These are phyloP conservation scores for Xylaria sp. DNA, from an alignment of 2,329 filamentous ascomycete species.

Conservation along the genomic window DNA sequence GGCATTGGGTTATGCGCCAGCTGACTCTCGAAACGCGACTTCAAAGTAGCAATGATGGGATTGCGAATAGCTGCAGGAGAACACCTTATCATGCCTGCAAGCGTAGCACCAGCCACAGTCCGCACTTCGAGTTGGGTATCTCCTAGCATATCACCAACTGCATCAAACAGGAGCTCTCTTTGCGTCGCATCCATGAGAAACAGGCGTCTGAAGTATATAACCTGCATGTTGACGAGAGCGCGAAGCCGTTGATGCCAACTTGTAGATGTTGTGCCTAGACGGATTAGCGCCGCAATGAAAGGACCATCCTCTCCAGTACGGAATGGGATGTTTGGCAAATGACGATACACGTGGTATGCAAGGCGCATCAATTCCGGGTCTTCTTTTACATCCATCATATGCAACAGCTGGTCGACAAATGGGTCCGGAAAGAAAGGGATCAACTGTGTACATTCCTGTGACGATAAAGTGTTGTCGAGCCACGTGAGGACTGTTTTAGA, in stretches of 20 bases:
- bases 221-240: slow-evolving; percentile 97
- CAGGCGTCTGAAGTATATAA: slow-evolving; percentile 95
- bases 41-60: slow-evolving; percentile 79
- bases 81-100: slow-evolving; percentile 98
- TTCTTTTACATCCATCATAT: slow-evolving; percentile 99
- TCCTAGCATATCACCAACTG: slow-evolving; percentile 94
- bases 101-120: slow-evolving; percentile 88
- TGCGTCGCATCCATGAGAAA: slow-evolving; percentile 83
- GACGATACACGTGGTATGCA: slow-evolving; percentile 96
- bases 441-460: slow-evolving; percentile 91
- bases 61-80: slow-evolving; percentile 84
- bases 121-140: slow-evolving; percentile 94
- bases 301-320: slow-evolving; percentile 83
- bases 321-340: slow-evolving; percentile 95
- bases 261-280: slow-evolving; percentile 82
- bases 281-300: slow-evolving; percentile 87
- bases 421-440: slow-evolving; percentile 89
- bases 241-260: slow-evolving; percentile 97
- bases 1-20: slow-evolving; percentile 89
- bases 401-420: slow-evolving; percentile 91
- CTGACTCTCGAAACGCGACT: slow-evolving; percentile 80
- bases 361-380: slow-evolving; percentile 94
- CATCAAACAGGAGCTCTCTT: slow-evolving; percentile 84
- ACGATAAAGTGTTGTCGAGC: slow-evolving; percentile 91
- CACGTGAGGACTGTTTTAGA: slow-evolving; percentile 96